Base-by-base conservation (phyloP, 2,329 filamentous ascomycete genomes). In the Amesomyces nigricolor region DNA sequence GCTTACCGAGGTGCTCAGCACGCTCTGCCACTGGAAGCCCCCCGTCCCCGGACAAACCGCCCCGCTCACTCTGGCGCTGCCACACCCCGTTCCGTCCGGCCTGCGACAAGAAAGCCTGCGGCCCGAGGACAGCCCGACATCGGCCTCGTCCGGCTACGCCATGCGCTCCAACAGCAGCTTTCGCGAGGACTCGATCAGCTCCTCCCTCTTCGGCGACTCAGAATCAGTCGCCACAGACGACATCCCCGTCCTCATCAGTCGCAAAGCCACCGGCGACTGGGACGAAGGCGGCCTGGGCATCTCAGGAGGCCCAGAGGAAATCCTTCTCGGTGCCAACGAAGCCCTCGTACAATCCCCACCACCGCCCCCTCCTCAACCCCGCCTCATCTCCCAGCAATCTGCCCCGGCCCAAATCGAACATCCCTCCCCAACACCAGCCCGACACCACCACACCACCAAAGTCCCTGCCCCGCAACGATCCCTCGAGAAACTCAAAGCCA, bases 21-120 rank as follows among this genome's bases (percentile, higher is more conserved):
- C 87, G 54, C 80, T 96, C 29, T 99, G 94, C 67, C 88, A 95
- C 65, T 99, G 94, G 94, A 95, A 92, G 67, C 83, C 91, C 5
- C 87, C 91, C 14, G 74, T 76, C 1, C 76, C 80, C 1, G 71
- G 70, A 29, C 73, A 71, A 56, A 72, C 70, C 51, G 70, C 72
- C 47, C 70, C 68, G 19, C 67, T 72, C 29, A 71, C 75, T 4
- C 67, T 77, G 19, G 70, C 79, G 1, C 73, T 81, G 40, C 73
- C 80, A 2, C 79, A 85, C 42, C 78, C 83, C 1, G 76, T 86
- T 43, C 81, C 83, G 1, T 83, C 87, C 1, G 78, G 77, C 26
- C 73, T 89, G 29, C 82, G 87, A 37, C 83, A 88, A 62, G 79
- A 85, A 55, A 85, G 80, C 46, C 62, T 77, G 46, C 79, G 78